Percentiles rank a stretch among this genome's conserved stretches.
Evolutionary conservation across 1,284 basidiomycete species (phyloP).

Genomic region (Cutaneotrichosporon sp.): DNA sequence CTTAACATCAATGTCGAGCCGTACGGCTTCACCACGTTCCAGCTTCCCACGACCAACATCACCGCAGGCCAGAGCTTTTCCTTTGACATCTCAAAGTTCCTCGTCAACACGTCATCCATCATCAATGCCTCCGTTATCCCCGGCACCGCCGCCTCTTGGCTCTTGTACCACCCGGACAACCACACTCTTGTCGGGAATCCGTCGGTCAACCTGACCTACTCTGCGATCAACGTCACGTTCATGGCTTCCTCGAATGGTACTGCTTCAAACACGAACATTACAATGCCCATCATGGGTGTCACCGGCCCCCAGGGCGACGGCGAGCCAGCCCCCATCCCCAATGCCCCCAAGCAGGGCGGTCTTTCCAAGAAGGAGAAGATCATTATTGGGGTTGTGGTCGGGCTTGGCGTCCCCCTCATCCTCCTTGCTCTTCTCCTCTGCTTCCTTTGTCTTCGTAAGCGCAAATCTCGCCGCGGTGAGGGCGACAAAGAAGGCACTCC

Average conservation of each 20-base stretch:
- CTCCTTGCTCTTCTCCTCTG: conserved; percentile 38
- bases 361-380: conserved; percentile 41
- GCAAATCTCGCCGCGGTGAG: conserved; percentile 14
- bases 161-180: conserved; percentile 43
- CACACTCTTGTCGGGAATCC: conserved; percentile 42
- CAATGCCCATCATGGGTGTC: conserved; percentile 31
- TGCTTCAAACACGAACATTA: conserved; percentile 29
- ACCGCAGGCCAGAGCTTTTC: conserved; percentile 32
- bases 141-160: conserved; percentile 44
- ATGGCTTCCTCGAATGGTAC: conserved; percentile 22
- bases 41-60: conserved; percentile 45
- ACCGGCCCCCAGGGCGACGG: conserved; percentile 13
- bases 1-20: conserved; percentile 48
- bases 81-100: conserved; percentile 35
- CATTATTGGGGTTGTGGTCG: conserved; percentile 44
- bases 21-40: conserved; percentile 48
- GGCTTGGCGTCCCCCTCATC: conserved; percentile 21
- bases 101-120: conserved; percentile 24
- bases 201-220: conserved; percentile 31
- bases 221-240: conserved; percentile 37
- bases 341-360: conserved; percentile 19
- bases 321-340: conserved; percentile 23
- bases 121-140: conserved; percentile 38
- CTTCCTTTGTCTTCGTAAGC: conserved; percentile 37
- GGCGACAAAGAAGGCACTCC: conserved; percentile 4